Percentiles rank a stretch among this genome's conserved stretches.
Evolutionary conservation across 768 basidiomycete species (phyloP).

Genomic region (Tylopilus balloui): DNA sequence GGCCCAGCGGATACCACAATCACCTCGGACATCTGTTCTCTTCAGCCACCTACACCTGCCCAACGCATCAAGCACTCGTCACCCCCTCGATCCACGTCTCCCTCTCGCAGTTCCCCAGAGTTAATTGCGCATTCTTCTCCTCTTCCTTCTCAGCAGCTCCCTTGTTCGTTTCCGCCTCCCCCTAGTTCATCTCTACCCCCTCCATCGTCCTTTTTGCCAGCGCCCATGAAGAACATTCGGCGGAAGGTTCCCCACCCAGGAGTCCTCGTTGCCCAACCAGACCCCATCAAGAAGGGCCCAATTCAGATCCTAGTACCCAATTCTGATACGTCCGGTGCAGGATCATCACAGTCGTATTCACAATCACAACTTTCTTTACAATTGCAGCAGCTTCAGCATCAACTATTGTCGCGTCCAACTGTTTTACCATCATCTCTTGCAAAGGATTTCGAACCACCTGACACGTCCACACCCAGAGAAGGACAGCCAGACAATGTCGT

Average conservation of each 20-base stretch:
- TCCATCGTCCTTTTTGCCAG: constrained; percentile 6
- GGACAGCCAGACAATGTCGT: background rate
- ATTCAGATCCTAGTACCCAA: constrained; percentile 50
- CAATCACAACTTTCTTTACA: constrained; percentile 25
- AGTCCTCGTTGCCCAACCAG: constrained; percentile 30
- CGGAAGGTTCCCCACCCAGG: constrained; percentile 48
- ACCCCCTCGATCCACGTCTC: constrained; percentile 3
- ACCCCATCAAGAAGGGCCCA: constrained; percentile 30
- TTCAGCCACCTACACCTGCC: constrained; percentile 29
- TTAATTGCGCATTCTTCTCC: background rate
- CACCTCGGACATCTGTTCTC: constrained; percentile 10
- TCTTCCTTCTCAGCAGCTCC: constrained; percentile 1
- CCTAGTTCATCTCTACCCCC: constrained; percentile 12
- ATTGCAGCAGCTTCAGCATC: constrained; percentile 30
- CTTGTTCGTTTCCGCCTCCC: constrained; percentile 11
- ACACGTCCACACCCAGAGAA: constrained; percentile 20
- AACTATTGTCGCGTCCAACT: constrained; percentile 5
- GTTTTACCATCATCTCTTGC: constrained; percentile 17
- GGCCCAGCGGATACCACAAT: background rate
- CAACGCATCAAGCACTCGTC: constrained; percentile 17
- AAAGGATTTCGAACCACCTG: constrained; percentile 18
- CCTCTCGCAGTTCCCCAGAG: constrained; percentile 9
- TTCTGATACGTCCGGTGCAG: constrained; percentile 46
- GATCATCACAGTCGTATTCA: constrained; percentile 31
- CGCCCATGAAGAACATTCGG: constrained; percentile 23